Conservation (phyloP, 768 basidiomycete species). For the Tephrocybe sp. region DNA sequence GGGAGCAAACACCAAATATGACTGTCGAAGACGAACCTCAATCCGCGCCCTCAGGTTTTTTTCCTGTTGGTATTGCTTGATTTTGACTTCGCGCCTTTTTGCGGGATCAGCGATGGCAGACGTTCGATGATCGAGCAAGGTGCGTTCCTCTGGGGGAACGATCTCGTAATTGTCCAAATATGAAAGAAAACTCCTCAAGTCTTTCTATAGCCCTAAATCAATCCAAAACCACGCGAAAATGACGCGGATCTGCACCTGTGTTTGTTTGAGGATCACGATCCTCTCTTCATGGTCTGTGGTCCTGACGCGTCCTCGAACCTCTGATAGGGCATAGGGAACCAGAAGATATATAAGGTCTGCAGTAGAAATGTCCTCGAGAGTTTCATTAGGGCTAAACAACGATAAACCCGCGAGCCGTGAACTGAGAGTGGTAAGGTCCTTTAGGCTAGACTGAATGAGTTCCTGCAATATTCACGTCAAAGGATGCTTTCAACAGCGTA, state of each 20-base stretch:
- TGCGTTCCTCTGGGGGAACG: conserved; percentile 57
- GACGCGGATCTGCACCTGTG: conserved; percentile 49
- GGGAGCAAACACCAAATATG: not conserved
- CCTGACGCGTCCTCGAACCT: conserved; percentile 59
- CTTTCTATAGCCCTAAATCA: conserved; percentile 36
- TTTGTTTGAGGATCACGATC: conserved; percentile 48
- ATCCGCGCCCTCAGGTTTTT: conserved; percentile 73
- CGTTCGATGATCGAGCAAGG: conserved; percentile 48
- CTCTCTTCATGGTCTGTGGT: conserved; percentile 58
- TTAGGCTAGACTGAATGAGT: conserved; percentile 51
- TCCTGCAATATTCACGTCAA: conserved; percentile 38
- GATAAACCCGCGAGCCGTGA: conserved; percentile 57
- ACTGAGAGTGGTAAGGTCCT: conserved; percentile 52
- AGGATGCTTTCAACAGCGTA: too few species aligned
- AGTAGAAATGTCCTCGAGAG: conserved; percentile 78
- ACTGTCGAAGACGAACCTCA: conserved; percentile 44
- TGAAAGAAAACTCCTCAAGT: conserved; percentile 44
- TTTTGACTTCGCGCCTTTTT: conserved; percentile 81
- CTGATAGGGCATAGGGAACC: conserved; percentile 65
- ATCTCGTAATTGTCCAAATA: conserved; percentile 65
- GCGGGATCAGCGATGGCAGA: conserved; percentile 59
- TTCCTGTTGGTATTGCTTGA: conserved; percentile 85
- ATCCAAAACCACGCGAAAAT: conserved; percentile 10
- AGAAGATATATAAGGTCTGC: conserved; percentile 72
- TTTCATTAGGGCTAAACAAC: conserved; percentile 83